These are phyloP conservation scores for Rhazya stricta DNA, from an alignment of 257 asterid genomes.

Conservation along the genomic window DNA sequence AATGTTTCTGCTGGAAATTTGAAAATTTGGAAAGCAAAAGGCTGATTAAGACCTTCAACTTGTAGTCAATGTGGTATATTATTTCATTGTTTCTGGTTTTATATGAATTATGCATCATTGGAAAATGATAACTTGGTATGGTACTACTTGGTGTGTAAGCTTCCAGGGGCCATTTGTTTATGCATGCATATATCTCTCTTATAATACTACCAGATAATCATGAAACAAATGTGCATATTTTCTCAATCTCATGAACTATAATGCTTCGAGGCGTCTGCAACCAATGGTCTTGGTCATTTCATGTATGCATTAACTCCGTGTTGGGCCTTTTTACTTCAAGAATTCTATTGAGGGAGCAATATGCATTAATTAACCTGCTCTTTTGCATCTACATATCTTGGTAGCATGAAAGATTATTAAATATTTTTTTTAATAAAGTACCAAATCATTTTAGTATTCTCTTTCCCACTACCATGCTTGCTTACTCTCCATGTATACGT, in stretches of 20 bases:
- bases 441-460: too few species aligned
- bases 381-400: too few species aligned
- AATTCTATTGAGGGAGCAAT: not conserved
- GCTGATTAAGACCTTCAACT: too few species aligned
- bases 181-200: not conserved
- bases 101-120: too few species aligned
- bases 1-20: too few species aligned
- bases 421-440: too few species aligned
- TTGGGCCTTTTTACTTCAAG: too few species aligned
- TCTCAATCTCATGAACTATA: not conserved
- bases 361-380: not conserved
- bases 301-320: too few species aligned
- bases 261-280: not conserved
- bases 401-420: not conserved
- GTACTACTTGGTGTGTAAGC: not conserved
- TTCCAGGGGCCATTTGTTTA: not conserved
- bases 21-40: too few species aligned
- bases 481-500: not conserved
- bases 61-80: too few species aligned
- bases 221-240: not conserved
- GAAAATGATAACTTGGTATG: too few species aligned
- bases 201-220: not conserved
- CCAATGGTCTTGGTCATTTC: not conserved
- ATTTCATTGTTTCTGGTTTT: too few species aligned
- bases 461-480: not conserved